phyloP scores from a whole-genome alignment of 371 early-diverging fungal genomes.

The Mortierella sp. region DNA sequence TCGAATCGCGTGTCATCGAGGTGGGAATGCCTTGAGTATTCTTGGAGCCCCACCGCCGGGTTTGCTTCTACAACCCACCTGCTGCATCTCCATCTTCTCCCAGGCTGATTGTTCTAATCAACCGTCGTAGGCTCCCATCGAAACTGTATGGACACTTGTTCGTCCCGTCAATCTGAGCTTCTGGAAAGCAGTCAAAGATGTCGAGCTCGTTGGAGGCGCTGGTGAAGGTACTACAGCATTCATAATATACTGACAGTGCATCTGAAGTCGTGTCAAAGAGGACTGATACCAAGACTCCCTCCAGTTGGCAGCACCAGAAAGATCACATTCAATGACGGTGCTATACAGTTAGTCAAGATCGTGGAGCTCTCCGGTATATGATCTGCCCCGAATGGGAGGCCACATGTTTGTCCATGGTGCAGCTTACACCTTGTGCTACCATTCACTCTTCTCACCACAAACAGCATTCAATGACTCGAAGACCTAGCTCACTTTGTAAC shows the following conservation, averaged over 20 bases:
- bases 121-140: slow-evolving; percentile 49
- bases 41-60: no score
- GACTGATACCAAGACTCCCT: no score
- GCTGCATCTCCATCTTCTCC: neutral
- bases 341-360: slow-evolving; percentile 64
- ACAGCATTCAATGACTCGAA: neutral
- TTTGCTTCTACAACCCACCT: no score
- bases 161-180: slow-evolving; percentile 57
- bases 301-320: slow-evolving; percentile 65
- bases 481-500: slow-evolving; percentile 64
- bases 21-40: no score
- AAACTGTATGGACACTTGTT: slow-evolving; percentile 61
- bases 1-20: slow-evolving; percentile 64
- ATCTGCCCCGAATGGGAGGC: no score
- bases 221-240: slow-evolving; percentile 42
- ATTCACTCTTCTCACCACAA: no score
- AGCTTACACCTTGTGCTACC: no score
- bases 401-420: no score
- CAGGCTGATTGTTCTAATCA: neutral
- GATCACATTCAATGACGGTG: slow-evolving; percentile 70
- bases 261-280: no score
- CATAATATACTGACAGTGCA: no score
- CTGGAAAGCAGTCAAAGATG: slow-evolving; percentile 61
- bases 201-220: slow-evolving; percentile 51
- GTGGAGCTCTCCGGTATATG: slow-evolving; percentile 59